These are phyloP conservation scores for Stramenopiles sp. DNA, from an alignment of 352 stramenopile species.

Conservation along the genomic window DNA sequence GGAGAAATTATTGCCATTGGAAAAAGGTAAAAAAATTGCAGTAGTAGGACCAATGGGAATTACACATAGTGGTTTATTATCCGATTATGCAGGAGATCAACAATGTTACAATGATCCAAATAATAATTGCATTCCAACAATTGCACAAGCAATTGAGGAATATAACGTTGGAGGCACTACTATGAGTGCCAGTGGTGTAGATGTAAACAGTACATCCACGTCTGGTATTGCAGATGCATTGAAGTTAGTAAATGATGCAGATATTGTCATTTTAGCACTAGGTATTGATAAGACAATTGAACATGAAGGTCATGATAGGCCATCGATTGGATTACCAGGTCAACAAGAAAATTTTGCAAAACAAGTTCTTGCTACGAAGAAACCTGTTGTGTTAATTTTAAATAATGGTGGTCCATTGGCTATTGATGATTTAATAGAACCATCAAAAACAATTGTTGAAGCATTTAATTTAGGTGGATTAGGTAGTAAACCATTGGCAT, in stretches of 20 bases:
- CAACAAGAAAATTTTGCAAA: conserved; percentile 5
- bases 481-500: conserved; percentile 6
- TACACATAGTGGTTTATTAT: conserved; percentile 35
- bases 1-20: conserved; percentile 38
- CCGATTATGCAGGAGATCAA: conserved; percentile 46
- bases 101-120: background rate
- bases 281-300: conserved; percentile 4
- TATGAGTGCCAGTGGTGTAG: background rate
- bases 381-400: conserved; percentile 11
- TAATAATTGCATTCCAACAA: background rate
- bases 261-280: conserved; percentile 15
- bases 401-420: conserved; percentile 12
- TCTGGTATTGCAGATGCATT: background rate
- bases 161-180: background rate
- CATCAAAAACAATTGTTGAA: conserved; percentile 8
- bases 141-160: background rate
- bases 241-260: background rate
- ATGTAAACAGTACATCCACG: background rate
- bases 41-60: conserved; percentile 54
- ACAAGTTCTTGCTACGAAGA: background rate
- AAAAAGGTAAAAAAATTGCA: conserved; percentile 23
- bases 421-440: conserved; percentile 8
- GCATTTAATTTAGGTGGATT: conserved; percentile 9
- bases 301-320: conserved; percentile 10
- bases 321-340: conserved; percentile 9